Percentiles rank a stretch among this genome's conserved stretches.
These are phyloP conservation scores for Alternaria ventricosa DNA, from an alignment of 2,329 filamentous ascomycete genomes.

Conservation along the genomic window DNA sequence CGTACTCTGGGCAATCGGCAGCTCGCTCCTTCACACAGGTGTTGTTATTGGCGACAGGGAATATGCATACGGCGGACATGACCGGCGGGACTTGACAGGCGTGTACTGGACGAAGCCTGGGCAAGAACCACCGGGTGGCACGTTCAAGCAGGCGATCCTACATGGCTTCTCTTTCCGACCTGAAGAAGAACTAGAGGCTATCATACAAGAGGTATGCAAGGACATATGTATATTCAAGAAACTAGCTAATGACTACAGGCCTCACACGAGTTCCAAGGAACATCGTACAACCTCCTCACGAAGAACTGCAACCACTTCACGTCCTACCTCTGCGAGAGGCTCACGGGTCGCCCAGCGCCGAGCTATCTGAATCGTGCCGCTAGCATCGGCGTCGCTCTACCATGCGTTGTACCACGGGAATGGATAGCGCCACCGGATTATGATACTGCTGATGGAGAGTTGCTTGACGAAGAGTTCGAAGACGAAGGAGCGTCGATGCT, in stretches of 20 bases:
- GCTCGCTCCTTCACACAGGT: slow-evolving; percentile 80
- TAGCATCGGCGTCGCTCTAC: slow-evolving; percentile 79
- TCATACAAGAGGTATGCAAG: slow-evolving; percentile 61
- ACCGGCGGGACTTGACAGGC: slow-evolving; percentile 72
- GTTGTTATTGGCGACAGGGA: slow-evolving; percentile 81
- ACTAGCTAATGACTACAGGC: slow-evolving; percentile 51
- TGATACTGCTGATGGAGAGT: slow-evolving; percentile 73
- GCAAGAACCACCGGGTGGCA: slow-evolving; percentile 76
- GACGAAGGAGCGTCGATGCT: slow-evolving; percentile 68
- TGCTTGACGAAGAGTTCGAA: slow-evolving; percentile 64
- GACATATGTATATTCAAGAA: background rate
- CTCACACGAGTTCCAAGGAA: slow-evolving; percentile 75
- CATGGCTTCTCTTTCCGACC: slow-evolving; percentile 79
- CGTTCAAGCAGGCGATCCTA: slow-evolving; percentile 75
- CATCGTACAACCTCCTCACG: slow-evolving; percentile 79
- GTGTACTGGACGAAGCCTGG: slow-evolving; percentile 82
- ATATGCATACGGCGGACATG: slow-evolving; percentile 86
- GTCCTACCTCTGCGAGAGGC: slow-evolving; percentile 72
- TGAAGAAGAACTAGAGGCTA: slow-evolving; percentile 71
- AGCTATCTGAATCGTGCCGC: slow-evolving; percentile 83
- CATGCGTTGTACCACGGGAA: slow-evolving; percentile 81
- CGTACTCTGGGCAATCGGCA: slow-evolving; percentile 77
- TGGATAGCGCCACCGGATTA: slow-evolving; percentile 83
- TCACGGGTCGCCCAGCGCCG: slow-evolving; percentile 74
- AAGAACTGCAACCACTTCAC: slow-evolving; percentile 93